These are phyloP conservation scores for Collybiopsis luxurians DNA, from an alignment of 768 basidiomycete species.

Conservation along the genomic window DNA sequence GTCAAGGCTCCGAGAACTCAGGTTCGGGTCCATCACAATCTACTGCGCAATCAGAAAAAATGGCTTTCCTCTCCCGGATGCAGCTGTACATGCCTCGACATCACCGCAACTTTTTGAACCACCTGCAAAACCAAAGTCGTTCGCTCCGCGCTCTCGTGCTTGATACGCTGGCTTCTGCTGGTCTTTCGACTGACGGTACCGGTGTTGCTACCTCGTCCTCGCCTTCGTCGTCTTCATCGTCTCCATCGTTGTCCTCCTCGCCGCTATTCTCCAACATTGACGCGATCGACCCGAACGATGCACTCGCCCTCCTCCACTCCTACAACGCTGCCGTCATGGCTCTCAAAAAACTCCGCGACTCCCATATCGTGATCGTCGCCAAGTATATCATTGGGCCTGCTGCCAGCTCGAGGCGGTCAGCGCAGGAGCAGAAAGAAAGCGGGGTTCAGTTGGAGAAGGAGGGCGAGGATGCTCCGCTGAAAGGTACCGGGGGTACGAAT, in stretches of 20 bases:
- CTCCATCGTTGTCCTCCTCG: background rate
- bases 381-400: conserved; percentile 56
- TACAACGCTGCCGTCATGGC: conserved; percentile 51
- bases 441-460: conserved; percentile 4
- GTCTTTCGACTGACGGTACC: background rate
- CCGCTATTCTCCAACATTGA: background rate
- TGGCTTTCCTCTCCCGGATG: conserved; percentile 52
- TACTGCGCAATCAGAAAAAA: background rate
- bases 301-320: conserved; percentile 25
- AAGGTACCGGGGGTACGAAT: conserved; percentile 59
- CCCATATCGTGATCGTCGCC: conserved; percentile 55
- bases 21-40: background rate
- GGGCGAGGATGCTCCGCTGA: conserved; percentile 23
- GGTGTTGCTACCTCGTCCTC: background rate
- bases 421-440: conserved; percentile 1
- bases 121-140: conserved; percentile 45
- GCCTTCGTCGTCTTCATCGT: background rate
- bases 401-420: conserved; percentile 22
- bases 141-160: conserved; percentile 44
- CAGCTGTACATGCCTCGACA: conserved; percentile 59
- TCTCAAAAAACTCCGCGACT: conserved; percentile 55
- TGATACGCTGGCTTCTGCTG: conserved; percentile 9
- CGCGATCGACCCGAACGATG: background rate
- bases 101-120: conserved; percentile 55
- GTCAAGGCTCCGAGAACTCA: background rate